Evolutionary conservation across 495 filamentous ascomycete genomes (phyloP).

Genomic region (Amphirosellinia nigrospora): DNA sequence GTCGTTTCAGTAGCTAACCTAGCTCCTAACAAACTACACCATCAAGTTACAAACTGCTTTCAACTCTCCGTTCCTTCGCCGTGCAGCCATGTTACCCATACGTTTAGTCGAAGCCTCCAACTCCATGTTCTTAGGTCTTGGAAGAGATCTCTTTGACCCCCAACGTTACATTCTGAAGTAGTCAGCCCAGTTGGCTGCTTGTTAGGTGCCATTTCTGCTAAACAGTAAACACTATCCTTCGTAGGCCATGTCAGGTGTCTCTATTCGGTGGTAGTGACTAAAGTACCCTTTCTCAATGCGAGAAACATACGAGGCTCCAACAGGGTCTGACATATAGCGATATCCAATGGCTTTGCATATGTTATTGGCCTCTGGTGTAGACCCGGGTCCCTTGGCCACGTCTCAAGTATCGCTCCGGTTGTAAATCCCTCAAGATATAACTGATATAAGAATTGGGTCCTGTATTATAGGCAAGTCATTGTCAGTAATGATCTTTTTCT

Average conservation of each 20-base stretch:
- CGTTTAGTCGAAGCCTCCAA: background rate
- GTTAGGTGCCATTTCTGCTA: background rate
- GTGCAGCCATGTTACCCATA: background rate
- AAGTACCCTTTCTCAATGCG: background rate
- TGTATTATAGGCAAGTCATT: background rate
- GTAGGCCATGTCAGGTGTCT: background rate
- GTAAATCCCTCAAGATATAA: background rate
- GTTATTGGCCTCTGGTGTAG: background rate
- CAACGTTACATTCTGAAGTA: background rate
- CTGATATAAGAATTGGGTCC: background rate
- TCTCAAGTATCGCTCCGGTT: background rate
- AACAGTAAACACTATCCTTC: background rate
- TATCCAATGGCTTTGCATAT: conserved; percentile 9
- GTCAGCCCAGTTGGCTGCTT: background rate
- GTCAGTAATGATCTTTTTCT: background rate
- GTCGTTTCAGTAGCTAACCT: background rate
- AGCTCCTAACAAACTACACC: background rate
- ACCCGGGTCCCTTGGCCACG: background rate
- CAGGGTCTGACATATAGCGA: background rate
- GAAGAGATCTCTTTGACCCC: background rate
- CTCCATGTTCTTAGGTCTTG: too few species aligned
- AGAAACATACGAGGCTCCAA: background rate
- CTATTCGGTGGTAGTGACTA: background rate
- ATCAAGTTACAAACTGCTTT: background rate
- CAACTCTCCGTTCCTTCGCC: background rate